phyloP scores from a whole-genome alignment of 164 flowering plant genomes.

The Magnolia kwangsiensis region DNA sequence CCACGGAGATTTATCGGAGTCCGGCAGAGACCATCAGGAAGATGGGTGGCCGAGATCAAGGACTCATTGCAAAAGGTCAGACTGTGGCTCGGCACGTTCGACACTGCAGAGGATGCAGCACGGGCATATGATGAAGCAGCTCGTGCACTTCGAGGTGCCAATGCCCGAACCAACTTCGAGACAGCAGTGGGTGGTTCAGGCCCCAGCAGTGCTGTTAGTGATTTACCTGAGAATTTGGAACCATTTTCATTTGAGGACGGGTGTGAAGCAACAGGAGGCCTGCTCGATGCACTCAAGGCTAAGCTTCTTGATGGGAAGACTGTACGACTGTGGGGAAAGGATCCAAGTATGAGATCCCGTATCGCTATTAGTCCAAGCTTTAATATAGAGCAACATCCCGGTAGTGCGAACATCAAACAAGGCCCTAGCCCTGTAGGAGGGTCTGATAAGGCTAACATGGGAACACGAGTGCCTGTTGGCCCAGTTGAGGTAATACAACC shows the following conservation, averaged over 20 bases:
- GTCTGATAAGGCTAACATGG: neutral
- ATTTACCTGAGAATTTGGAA: neutral
- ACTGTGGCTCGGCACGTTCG: conserved; percentile 27
- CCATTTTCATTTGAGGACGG: conserved; percentile 22
- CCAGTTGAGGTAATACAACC: neutral
- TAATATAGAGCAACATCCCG: neutral
- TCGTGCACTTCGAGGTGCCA: conserved; percentile 20
- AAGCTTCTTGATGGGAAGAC: conserved; percentile 22
- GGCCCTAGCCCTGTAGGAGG: neutral
- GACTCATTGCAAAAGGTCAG: conserved; percentile 28
- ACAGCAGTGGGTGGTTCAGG: neutral
- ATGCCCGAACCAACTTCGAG: conserved; percentile 28
- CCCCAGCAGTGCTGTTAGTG: neutral
- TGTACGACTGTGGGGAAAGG: conserved; percentile 5
- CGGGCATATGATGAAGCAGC: conserved; percentile 26
- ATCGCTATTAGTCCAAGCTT: neutral
- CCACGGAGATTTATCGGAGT: conserved; percentile 21
- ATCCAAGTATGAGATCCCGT: neutral
- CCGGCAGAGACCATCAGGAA: conserved; percentile 25
- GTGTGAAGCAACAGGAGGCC: conserved; percentile 11
- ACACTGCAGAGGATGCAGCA: conserved; percentile 22
- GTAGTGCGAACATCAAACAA: neutral
- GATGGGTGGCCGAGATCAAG: conserved; percentile 29
- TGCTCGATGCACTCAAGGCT: conserved; percentile 20
- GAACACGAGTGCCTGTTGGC: neutral